Evolutionary conservation across 495 filamentous ascomycete genomes (phyloP).

Genomic region (Cladorrhinum samala): DNA sequence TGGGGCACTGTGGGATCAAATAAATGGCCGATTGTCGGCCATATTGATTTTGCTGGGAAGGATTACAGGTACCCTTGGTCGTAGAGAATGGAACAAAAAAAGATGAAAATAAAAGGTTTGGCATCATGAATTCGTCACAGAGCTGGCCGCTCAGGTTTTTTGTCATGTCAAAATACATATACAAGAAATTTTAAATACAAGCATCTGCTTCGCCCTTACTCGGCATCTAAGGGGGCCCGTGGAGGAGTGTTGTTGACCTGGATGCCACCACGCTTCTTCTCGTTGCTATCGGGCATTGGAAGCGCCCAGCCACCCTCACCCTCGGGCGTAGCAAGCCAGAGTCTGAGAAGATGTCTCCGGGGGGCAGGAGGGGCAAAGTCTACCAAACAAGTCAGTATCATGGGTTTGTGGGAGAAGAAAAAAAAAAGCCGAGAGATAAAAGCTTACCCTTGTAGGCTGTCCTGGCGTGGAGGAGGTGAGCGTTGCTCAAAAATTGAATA

Average conservation of each 20-base stretch:
- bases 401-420: no score
- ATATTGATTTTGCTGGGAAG: no score
- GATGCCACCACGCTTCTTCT: slow-evolving; percentile 82
- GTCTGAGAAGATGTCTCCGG: slow-evolving; percentile 70
- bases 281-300: slow-evolving; percentile 70
- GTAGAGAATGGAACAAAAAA: not conserved
- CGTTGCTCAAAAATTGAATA: slow-evolving; percentile 69
- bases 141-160: not conserved
- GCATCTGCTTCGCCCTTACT: slow-evolving; percentile 37
- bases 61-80: no score
- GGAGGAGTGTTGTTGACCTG: slow-evolving; percentile 76
- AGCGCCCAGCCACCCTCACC: slow-evolving; percentile 78
- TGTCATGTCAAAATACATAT: not conserved
- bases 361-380: slow-evolving; percentile 57
- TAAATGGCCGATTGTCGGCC: no score
- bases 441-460: slow-evolving; percentile 51
- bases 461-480: slow-evolving; percentile 62
- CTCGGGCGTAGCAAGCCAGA: slow-evolving; percentile 80
- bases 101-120: no score
- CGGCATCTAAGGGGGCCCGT: slow-evolving; percentile 58
- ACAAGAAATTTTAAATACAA: not conserved
- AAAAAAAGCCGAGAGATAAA: not conserved
- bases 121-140: slow-evolving; percentile 3
- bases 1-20: no score
- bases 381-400: slow-evolving; percentile 11